Percentiles rank a stretch among this genome's conserved stretches.
phyloP scores from a whole-genome alignment of 805 yeast species.

The Metschnikowia kofuensis region DNA sequence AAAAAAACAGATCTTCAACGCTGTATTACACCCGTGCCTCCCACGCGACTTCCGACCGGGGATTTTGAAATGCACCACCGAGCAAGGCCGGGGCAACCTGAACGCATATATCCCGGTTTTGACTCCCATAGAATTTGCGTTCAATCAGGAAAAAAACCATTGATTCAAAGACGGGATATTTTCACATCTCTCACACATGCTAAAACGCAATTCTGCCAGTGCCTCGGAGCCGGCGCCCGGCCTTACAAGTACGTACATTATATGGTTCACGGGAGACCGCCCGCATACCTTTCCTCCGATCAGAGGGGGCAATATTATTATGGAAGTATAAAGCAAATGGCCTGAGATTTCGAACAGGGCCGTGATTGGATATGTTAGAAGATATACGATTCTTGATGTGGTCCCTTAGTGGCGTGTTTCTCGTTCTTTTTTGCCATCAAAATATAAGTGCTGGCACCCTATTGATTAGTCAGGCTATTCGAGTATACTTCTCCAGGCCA shows the following conservation, averaged over 20 bases:
- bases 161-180: background rate
- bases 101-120: background rate
- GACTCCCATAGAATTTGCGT: background rate
- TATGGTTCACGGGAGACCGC: background rate
- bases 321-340: background rate
- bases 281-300: background rate
- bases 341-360: too few species aligned
- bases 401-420: too few species aligned
- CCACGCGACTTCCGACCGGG: slow-evolving; percentile 5
- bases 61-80: background rate
- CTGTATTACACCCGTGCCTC: slow-evolving; percentile 2
- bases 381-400: too few species aligned
- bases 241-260: slow-evolving; percentile 4
- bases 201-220: slow-evolving; percentile 6
- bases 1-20: slow-evolving; percentile 1
- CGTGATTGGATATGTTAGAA: too few species aligned
- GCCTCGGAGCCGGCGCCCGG: slow-evolving; percentile 6
- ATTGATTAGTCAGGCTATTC: too few species aligned
- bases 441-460: too few species aligned
- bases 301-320: background rate
- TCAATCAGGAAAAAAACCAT: background rate
- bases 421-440: too few species aligned
- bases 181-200: slow-evolving; percentile 1
- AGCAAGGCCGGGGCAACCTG: background rate
- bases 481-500: too few species aligned